Evolutionary conservation across 495 filamentous ascomycete species (phyloP).

Genomic region (Podospora pseudoanserina): DNA sequence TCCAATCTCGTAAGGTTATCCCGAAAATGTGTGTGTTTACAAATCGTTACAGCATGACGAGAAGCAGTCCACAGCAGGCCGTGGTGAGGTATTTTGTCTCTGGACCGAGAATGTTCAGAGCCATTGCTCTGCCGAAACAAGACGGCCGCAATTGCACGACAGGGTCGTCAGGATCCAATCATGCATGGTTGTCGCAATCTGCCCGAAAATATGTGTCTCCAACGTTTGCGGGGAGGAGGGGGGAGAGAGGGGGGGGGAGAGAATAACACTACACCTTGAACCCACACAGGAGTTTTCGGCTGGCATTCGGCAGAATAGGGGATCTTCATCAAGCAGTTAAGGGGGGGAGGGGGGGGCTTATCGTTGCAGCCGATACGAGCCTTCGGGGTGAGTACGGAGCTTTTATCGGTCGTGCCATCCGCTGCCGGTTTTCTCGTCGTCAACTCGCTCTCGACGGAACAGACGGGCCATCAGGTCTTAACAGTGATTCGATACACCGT

Average conservation of each 20-base stretch:
- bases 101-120: conserved; percentile 12
- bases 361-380: conserved; percentile 8
- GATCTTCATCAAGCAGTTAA: not conserved
- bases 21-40: not conserved
- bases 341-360: not conserved
- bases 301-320: not conserved
- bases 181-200: conserved; percentile 26
- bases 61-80: not conserved
- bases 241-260: no score
- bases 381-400: not conserved
- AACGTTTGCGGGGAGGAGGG: conserved; percentile 17
- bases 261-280: not conserved
- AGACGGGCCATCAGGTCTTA: not conserved
- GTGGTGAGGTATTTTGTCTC: conserved; percentile 25
- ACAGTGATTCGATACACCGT: not conserved
- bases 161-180: conserved; percentile 21
- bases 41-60: not conserved
- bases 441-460: not conserved
- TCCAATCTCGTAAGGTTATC: not conserved
- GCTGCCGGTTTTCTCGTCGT: not conserved
- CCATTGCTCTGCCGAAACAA: conserved; percentile 4
- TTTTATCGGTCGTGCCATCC: not conserved
- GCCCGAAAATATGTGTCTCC: conserved; percentile 15
- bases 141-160: conserved; percentile 20
- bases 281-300: conserved; percentile 12